Percentiles rank a stretch among this genome's conserved stretches.
Conservation (phyloP, 768 basidiomycete species). For the Termitomyces titanicus region DNA sequence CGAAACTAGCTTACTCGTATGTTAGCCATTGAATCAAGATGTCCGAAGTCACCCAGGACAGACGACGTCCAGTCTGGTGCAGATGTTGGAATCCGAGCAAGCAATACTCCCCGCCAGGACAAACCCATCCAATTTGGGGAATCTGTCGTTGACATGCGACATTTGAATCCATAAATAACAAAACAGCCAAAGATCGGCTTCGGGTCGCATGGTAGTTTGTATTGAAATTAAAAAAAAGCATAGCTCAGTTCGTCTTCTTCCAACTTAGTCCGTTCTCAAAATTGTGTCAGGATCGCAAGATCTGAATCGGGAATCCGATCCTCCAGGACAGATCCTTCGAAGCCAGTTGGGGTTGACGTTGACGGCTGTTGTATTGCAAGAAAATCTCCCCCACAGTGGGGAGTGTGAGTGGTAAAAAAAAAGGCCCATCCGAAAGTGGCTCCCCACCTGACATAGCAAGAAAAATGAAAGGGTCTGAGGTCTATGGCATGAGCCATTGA, state of each 20-base stretch:
- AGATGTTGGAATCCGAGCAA: no score
- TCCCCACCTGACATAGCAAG: slow-evolving; percentile 39
- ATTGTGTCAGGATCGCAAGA: slow-evolving; percentile 14
- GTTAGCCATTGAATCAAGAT: no score
- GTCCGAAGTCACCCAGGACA: no score
- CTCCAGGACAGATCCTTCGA: neutral
- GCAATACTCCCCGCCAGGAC: no score
- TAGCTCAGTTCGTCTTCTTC: slow-evolving; percentile 1
- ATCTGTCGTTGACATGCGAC: no score
- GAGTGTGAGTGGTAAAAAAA: slow-evolving; percentile 20
- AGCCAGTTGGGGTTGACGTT: neutral
- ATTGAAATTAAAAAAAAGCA: no score
- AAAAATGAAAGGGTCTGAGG: slow-evolving; percentile 26
- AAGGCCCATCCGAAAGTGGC: slow-evolving; percentile 36
- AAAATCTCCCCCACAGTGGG: slow-evolving; percentile 6
- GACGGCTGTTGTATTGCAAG: neutral
- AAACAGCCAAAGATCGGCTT: no score
- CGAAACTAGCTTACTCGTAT: no score
- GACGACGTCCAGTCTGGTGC: no score
- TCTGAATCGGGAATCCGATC: slow-evolving; percentile 13
- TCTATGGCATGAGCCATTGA: slow-evolving; percentile 19
- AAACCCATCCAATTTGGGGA: no score
- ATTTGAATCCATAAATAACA: no score
- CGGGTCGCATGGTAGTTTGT: no score
- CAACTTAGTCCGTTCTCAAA: slow-evolving; percentile 15